Evolutionary conservation across 2,329 filamentous ascomycete genomes (phyloP), one percentile per base, ranked within the genome.

Genomic region (Fusarium burgessii): DNA sequence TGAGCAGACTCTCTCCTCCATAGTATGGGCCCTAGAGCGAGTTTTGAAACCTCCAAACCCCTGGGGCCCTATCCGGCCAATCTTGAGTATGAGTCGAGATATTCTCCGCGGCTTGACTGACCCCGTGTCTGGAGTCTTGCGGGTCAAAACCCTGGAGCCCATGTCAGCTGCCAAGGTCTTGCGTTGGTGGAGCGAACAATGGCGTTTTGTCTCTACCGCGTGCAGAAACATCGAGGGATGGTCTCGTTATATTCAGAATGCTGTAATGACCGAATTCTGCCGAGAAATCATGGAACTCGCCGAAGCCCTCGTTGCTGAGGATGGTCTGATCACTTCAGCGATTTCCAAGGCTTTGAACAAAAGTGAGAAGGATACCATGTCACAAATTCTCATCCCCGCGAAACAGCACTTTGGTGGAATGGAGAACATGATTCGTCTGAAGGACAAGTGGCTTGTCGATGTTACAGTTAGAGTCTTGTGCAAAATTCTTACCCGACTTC

Each of bases 241-340:
- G 96, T 94, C 93, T 70, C 84, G 89, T 17, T 87, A 87, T 7
- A 89, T 93, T 63, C 91, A 95, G 54, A 96, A 94, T 78, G 82
- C 85, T 23, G 85, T 89, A 58, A 95, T 99, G 93, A 91, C 94
- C 75, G 91, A 97, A 62, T 98, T 98, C 76, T 98, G 95, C 78
- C 91, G 96, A 72, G 94, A 97, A 77, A 93, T 93, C 17, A 99
- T 99, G 89, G 94, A 98, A 75, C 93, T 97, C 77, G 95, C 95
- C 1, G 93, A 97, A 77, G 87, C 89, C 38, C 86, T 97, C 3
- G 93, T 98, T 77, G 91, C 93, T 42, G 91, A 97, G 74, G 96
- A 97, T 78, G 91, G 90, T 54, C 88, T 98, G 63, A 90, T 99
- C 69, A 89, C 93, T 4, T 92, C 91, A 47, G 92, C 93, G 15